Evolutionary conservation across 179 eudicot genomes (phyloP).

Genomic region (Patellifolia procumbens): DNA sequence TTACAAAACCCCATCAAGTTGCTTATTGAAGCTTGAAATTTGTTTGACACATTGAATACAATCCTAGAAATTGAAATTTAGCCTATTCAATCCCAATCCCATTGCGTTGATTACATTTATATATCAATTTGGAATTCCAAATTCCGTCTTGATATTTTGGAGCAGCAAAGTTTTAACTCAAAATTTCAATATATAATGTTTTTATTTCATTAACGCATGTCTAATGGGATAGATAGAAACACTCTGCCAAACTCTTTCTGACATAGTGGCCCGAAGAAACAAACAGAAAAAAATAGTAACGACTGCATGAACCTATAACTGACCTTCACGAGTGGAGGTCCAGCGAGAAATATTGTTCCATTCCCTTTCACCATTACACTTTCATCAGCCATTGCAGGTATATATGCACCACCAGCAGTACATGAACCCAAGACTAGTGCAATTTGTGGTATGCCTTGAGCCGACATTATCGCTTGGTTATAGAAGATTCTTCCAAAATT

Average conservation of each 20-base stretch:
- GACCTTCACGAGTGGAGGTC: constrained; percentile 99
- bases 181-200: neutral
- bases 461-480: constrained; percentile 92
- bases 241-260: neutral
- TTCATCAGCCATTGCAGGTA: constrained; percentile 99
- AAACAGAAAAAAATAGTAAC: neutral
- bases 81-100: no score
- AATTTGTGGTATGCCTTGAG: constrained; percentile 96
- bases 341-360: constrained; percentile 96
- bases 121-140: neutral
- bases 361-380: constrained; percentile 99
- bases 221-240: neutral
- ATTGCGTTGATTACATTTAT: no score
- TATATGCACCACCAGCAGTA: constrained; percentile 98
- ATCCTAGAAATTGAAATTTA: neutral
- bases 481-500: constrained; percentile 95
- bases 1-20: neutral
- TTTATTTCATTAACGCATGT: neutral
- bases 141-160: neutral
- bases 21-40: neutral
- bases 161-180: neutral
- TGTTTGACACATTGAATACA: no score
- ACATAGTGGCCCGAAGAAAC: neutral
- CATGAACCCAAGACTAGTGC: constrained; percentile 97
- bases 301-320: constrained; percentile 21